These are phyloP conservation scores for Cadophora luteo-olivacea DNA, from an alignment of 2,329 filamentous ascomycete genomes.

Conservation along the genomic window DNA sequence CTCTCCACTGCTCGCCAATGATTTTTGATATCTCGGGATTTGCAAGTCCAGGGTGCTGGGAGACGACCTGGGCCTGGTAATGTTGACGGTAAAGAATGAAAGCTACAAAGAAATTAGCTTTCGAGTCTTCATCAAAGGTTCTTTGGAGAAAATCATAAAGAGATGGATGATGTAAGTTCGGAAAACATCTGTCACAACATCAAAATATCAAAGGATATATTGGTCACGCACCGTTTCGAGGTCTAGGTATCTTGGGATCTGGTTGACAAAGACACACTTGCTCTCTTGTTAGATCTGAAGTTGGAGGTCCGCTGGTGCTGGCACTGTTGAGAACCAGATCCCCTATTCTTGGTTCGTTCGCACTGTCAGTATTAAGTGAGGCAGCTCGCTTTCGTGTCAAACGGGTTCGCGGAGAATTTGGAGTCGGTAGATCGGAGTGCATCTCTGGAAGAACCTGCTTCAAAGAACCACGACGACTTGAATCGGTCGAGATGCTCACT, in stretches of 20 bases:
- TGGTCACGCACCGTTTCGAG: slow-evolving; percentile 68
- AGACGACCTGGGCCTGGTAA: slow-evolving; percentile 82
- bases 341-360: slow-evolving; percentile 40
- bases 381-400: slow-evolving; percentile 44
- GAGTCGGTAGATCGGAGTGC: slow-evolving; percentile 34
- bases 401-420: slow-evolving; percentile 40
- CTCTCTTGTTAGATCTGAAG: slow-evolving; percentile 38
- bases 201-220: slow-evolving; percentile 33
- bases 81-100: slow-evolving; percentile 98
- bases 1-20: slow-evolving; percentile 72
- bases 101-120: slow-evolving; percentile 61
- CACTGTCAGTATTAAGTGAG: slow-evolving; percentile 41
- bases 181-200: slow-evolving; percentile 32
- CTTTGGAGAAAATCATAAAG: slow-evolving; percentile 36
- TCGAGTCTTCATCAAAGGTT: slow-evolving; percentile 40
- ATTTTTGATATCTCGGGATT: slow-evolving; percentile 37
- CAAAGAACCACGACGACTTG: slow-evolving; percentile 39
- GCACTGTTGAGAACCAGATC: slow-evolving; percentile 41
- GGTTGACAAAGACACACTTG: slow-evolving; percentile 73
- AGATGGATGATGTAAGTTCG: slow-evolving; percentile 21
- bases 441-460: slow-evolving; percentile 38
- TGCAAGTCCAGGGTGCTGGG: slow-evolving; percentile 80
- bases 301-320: slow-evolving; percentile 35
- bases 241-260: slow-evolving; percentile 73
- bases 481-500: slow-evolving; percentile 41